Conservation (phyloP, 1,139 yeast genomes). For the Saccharomycopsis phalli region DNA sequence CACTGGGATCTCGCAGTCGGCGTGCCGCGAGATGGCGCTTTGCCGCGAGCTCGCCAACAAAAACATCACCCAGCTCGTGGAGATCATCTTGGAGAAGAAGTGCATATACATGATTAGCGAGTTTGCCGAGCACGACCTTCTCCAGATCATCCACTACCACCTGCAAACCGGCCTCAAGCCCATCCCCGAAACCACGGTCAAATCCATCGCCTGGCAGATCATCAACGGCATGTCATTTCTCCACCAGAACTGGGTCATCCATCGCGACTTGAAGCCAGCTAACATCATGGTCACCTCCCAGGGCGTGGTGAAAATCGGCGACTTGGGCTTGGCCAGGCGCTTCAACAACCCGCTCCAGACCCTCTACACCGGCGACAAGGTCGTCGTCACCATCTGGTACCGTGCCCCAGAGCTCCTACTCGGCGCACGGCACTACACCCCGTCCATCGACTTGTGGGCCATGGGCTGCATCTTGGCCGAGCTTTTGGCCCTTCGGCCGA, state of each 20-base stretch:
- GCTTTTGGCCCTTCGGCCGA: slow-evolving; percentile 76
- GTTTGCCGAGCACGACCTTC: slow-evolving; percentile 88
- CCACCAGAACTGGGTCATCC: slow-evolving; percentile 94
- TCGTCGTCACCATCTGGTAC: slow-evolving; percentile 97
- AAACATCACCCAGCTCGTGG: slow-evolving; percentile 72
- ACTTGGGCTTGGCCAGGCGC: slow-evolving; percentile 86
- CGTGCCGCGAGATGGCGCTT: slow-evolving; percentile 91
- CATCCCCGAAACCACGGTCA: slow-evolving; percentile 68
- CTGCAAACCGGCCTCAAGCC: slow-evolving; percentile 79
- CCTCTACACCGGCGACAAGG: slow-evolving; percentile 88
- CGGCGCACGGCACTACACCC: slow-evolving; percentile 91
- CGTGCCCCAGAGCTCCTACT: slow-evolving; percentile 88
- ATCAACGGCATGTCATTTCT: slow-evolving; percentile 83
- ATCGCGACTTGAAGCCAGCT: slow-evolving; percentile 94
- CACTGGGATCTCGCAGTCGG: slow-evolving; percentile 94
- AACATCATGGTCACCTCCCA: slow-evolving; percentile 89
- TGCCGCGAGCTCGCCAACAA: slow-evolving; percentile 80
- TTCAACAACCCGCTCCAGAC: slow-evolving; percentile 87
- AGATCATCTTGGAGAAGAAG: slow-evolving; percentile 82
- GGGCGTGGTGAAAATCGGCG: slow-evolving; percentile 93
- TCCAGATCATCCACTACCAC: slow-evolving; percentile 90
- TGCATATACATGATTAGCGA: slow-evolving; percentile 92
- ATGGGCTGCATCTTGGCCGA: slow-evolving; percentile 96
- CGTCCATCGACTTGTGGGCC: slow-evolving; percentile 95
- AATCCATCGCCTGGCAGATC: slow-evolving; percentile 86